Base-by-base conservation (phyloP, 352 stramenopile genomes). In the Phytophthora lateralis region DNA sequence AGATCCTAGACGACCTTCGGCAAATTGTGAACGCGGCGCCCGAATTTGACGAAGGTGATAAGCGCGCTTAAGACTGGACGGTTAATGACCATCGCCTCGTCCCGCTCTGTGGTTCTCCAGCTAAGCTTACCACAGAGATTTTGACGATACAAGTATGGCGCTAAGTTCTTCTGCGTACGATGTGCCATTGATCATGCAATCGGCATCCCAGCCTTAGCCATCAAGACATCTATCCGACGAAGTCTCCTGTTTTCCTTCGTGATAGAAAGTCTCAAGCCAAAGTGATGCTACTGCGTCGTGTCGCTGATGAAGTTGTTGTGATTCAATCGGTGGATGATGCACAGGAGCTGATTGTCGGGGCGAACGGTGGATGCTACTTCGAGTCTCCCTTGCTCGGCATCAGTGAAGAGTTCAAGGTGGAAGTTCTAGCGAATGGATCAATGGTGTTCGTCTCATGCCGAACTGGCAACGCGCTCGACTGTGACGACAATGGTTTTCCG, bases 351-450 rank as follows among this genome's bases (percentile, higher is more conserved):
- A 60, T 71, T 9, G 57, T 71, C 53, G 57, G 44, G 18, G 46
- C 56, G 21, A 71, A 55, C 39, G 63, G 63, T 7, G 57, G 37
- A 6, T 71, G 51, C 20, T 67, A 32, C 46, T 71, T 71, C 20
- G 63, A 71, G 38, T 71, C 63, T 2, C 26, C 52, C 4, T 1
- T 64, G 47, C 58, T 71, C 14, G 57, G 58, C 12, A 60, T 71
- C 9, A 43, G 30, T 37, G 63, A 71, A 50, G 17, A 71, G 30
- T 71, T 71, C 32, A 55, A 60, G 6, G 57, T 63, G 51, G 44
- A 67, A 5, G 3, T 20, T 12, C 20, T 58, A 18, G 44, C 45
- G 39, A 63, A 71, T 24, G 44, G 51, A 14, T 71, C 57, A 6
- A 18, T 63, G 12, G 50, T 65, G 21, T 67, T 66, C 41, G 52